Evolutionary conservation across 257 asterid species (phyloP), one percentile per base, ranked within the genome.

Genomic region (Coffea canephora): DNA sequence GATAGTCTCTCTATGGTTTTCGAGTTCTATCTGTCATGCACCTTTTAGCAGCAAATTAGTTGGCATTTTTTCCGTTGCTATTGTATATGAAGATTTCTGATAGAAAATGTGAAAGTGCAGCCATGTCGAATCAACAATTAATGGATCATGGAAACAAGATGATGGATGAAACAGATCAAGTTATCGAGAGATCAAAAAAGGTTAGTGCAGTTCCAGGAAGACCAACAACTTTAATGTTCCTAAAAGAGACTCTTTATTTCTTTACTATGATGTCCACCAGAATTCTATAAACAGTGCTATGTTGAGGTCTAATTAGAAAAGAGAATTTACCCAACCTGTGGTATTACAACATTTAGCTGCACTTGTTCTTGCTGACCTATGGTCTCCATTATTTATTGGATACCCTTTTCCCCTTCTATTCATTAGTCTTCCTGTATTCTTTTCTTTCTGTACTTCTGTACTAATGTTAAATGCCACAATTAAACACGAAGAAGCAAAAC

Each of bases 81-180:
- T 83, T 77, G 78, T 77, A 64, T 71, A 69, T 76, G 81, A 79
- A 77, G 75, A 43, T 12, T 85, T 80, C 84, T 84, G 80, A 79
- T 41, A 19, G 66, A 73, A 67, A 64, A 49, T 79, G 43, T 77
- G 76, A 49, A 73, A 69, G 83, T 89, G 87, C 95, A 96, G 99
- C 89, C 78, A 92, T 96, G 99, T 69, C 93, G 78, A 96, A 96
- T 86, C 94, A 94, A 88, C 97, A 96, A 86, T 90, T 96, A 61
- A 27, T 91, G 82, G 98, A 92, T 88, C 90, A 85, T 50, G 99
- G 98, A 76, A 88, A 90, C 86, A 89, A 83, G 71, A 92, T 87
- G 97, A 94, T 94, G 97, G 94, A 92, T 84, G 97, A 96, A 88
- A 94, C 98, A 68, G 98, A 96, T 85, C 95, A 94, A 86, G 91